These are phyloP conservation scores for Starmerella apis DNA, from an alignment of 805 yeast genomes.

Conservation along the genomic window DNA sequence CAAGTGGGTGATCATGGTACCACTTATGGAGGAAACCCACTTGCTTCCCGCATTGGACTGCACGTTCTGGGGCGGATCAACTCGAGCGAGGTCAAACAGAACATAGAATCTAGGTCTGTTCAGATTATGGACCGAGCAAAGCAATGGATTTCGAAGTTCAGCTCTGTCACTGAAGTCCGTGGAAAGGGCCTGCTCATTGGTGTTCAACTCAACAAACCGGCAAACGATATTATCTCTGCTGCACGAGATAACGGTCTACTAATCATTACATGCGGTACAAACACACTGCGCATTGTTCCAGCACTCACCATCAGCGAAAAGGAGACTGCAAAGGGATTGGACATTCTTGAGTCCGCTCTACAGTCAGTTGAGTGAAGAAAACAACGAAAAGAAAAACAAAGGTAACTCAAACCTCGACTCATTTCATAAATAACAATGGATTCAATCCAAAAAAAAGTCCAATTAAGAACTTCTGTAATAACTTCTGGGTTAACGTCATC, in stretches of 20 bases:
- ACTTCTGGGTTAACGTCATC: too few species aligned
- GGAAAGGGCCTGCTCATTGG: conserved; percentile 89
- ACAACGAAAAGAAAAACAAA: not conserved
- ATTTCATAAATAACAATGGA: not conserved
- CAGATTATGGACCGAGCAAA: conserved; percentile 41
- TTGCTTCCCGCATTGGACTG: conserved; percentile 71
- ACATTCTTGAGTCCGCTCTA: conserved; percentile 52
- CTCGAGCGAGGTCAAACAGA: conserved; percentile 45
- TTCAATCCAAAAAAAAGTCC: too few species aligned
- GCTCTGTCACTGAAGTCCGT: conserved; percentile 55
- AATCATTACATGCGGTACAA: conserved; percentile 84
- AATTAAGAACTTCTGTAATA: too few species aligned
- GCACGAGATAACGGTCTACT: conserved; percentile 74
- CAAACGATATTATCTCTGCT: conserved; percentile 47
- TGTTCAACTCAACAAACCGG: conserved; percentile 59
- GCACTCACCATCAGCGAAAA: conserved; percentile 73
- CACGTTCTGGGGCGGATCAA: conserved; percentile 65
- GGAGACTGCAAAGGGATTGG: conserved; percentile 59
- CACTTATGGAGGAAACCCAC: conserved; percentile 94
- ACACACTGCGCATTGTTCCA: conserved; percentile 84
- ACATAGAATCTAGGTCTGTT: conserved; percentile 53
- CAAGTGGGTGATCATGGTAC: conserved; percentile 96
- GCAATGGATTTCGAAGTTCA: conserved; percentile 38
- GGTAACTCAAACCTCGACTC: not conserved
- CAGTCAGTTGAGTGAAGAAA: not conserved